Evolutionary conservation across 768 basidiomycete species (phyloP), one percentile per base, ranked within the genome.

Genomic region (Serendipita sp.): DNA sequence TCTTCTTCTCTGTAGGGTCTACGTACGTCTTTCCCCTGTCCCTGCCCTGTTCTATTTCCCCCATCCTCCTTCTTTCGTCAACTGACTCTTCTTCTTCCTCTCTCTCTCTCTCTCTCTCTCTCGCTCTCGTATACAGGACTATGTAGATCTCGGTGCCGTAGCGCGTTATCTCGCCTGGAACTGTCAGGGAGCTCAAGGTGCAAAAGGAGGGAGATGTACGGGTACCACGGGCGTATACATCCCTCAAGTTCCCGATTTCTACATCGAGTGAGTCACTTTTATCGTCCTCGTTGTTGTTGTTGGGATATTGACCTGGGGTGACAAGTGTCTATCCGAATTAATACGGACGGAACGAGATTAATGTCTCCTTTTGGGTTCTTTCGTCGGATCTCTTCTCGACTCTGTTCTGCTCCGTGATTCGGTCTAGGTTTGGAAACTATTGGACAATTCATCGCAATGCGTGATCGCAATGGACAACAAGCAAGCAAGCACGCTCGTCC

Each of bases 311-410:
- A 23, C 23, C 2, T 23, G 23, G 23, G 23, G 23, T 23, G 23
- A 31, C 34, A n/a, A 60, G 55, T 8, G 55, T 60, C 55, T 60
- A 60, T 60, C 55, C 16, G 8, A 60, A 60, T 60, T 36, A 60
- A 36, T 37, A 10, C n/a, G n/a, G n/a, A n/a, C n/a, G n/a, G n/a
- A n/a, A n/a, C n/a, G n/a, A n/a, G n/a, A 60, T 60, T 36, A 60
- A 36, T 37, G 1, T 6, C 5, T 13, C 40, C 40, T 40, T 13
- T 40, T 1, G 23, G 23, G 23, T 23, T 23, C 23, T 23, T 23
- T 23, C 23, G 23, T 23, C 23, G 23, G 23, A 23, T 23, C 23
- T 23, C 23, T n/a, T n/a, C n/a, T n/a, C n/a, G n/a, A n/a, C n/a
- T n/a, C n/a, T n/a, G n/a, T n/a, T 23, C 23, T 23, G 23, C 23